Percentiles rank a stretch among this genome's conserved stretches.
phyloP scores from a whole-genome alignment of 192 early-diverging fungal species.

The Pilaira anomala region DNA sequence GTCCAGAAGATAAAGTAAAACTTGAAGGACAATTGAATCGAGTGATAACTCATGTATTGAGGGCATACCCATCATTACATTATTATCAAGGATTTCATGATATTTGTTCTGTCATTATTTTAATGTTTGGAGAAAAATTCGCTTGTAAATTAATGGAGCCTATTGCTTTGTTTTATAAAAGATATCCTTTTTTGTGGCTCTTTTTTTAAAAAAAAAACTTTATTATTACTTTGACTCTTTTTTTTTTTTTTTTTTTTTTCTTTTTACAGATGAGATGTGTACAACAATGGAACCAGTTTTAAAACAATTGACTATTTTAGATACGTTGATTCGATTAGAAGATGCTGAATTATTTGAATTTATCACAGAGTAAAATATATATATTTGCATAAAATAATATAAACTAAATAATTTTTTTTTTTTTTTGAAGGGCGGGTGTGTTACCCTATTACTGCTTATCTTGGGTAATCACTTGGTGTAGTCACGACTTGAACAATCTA shows the following conservation, averaged over 20 bases:
- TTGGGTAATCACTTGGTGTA: constrained; percentile 64
- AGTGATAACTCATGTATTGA: constrained; percentile 48
- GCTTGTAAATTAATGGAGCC: constrained; percentile 41
- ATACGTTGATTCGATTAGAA: constrained; percentile 38
- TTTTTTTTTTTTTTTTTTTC: constrained; percentile 1
- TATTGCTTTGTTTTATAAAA: constrained; percentile 50
- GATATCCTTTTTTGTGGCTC: constrained; percentile 41
- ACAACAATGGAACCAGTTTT: constrained; percentile 48
- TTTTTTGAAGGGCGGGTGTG: too few species aligned
- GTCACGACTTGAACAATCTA: constrained; percentile 48
- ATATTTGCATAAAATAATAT: not conserved
- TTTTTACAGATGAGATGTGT: constrained; percentile 47
- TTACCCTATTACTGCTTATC: constrained; percentile 52
- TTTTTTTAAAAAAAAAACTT: not conserved
- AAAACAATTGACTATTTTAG: constrained; percentile 40
- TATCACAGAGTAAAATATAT: constrained; percentile 37
- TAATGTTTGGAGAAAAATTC: constrained; percentile 38
- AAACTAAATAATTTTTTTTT: too few species aligned
- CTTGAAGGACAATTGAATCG: constrained; percentile 45
- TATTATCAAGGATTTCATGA: constrained; percentile 64
- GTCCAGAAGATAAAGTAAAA: constrained; percentile 32
- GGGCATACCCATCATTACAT: constrained; percentile 42
- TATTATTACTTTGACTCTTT: not conserved
- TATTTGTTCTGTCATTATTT: constrained; percentile 45
- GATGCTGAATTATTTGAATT: constrained; percentile 44